phyloP scores from a whole-genome alignment of 371 early-diverging fungal species.

The Dichotomocladium elegans region DNA sequence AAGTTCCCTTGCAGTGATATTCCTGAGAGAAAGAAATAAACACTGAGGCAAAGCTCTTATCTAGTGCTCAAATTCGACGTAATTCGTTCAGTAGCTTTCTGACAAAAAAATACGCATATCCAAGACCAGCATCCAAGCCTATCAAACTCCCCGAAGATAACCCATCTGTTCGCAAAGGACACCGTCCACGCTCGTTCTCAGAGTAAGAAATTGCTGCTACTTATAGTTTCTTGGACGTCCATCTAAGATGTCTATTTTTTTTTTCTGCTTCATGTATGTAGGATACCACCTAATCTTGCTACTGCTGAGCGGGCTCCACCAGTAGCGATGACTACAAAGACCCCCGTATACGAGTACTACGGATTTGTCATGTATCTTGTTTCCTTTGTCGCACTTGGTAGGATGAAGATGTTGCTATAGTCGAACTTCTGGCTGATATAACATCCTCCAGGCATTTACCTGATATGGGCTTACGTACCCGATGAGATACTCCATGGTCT shows the following conservation, averaged over 20 bases:
- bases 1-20: not conserved
- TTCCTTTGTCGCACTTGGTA: conserved; percentile 70
- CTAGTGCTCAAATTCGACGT: conserved; percentile 22
- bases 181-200: conserved; percentile 45
- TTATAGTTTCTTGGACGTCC: no score
- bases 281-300: conserved; percentile 24
- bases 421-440: no score
- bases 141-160: not conserved
- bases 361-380: conserved; percentile 84
- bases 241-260: no score
- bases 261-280: not conserved
- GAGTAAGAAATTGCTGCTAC: no score
- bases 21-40: not conserved
- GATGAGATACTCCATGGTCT: conserved; percentile 64
- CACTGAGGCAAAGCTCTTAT: not conserved
- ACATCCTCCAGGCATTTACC: conserved; percentile 57
- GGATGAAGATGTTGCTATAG: not conserved
- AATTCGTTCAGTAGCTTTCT: conserved; percentile 47
- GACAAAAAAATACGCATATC: conserved; percentile 20
- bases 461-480: conserved; percentile 83
- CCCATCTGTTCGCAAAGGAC: conserved; percentile 13
- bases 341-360: conserved; percentile 79
- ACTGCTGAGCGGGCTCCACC: conserved; percentile 45
- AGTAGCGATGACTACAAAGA: conserved; percentile 54
- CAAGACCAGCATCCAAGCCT: not conserved